Base-by-base conservation (phyloP, 345 rosid genomes). In the Erysimum cheiranthoides region DNA sequence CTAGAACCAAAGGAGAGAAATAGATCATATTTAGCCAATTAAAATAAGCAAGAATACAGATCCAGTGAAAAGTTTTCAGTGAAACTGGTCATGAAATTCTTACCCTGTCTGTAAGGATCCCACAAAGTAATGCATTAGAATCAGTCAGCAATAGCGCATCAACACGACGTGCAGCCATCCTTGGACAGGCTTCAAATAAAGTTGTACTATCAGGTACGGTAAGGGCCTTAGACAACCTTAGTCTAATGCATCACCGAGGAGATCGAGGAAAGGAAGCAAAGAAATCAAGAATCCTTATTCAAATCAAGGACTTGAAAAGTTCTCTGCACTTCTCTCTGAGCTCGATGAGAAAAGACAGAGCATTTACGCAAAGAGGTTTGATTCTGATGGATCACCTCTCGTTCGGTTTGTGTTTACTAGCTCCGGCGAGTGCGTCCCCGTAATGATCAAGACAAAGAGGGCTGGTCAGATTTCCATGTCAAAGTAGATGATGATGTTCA, bases 51-150 rank as follows among this genome's bases (percentile, higher is more conserved):
- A 16, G 25, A 45, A 28, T 1, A 10, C 10, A 42, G 10, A 70
- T n/a, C n/a, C n/a, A n/a, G n/a, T n/a, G n/a, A 18, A 42, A 28
- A 32, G 0, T 21, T 42, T n/a, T 16, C 49, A 50, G 34, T 40
- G 27, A 38, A 31, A 59, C 10, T 28, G 21, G 7, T 70, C 0
- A 58, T 12, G 42, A 18, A 45, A 39, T 0, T 17, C 47, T 17
- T 76, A 93, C 99, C 92, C 90, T 93, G 78, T 93, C 99, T 8
- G 98, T 96, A 68, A 96, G 96, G 56, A 96, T 96, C 73, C 99
- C 99, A 81, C 98, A 96, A 47, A 95, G 96, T 64, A 95, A 83
- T 3, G 96, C 92, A 80, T 89, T 89, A 68, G 98, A 87, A 78
- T 96, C 97, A 16, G 99, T 96, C 13, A 96, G 84, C 82, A 93